Evolutionary conservation across 2,329 filamentous ascomycete species (phyloP).

Genomic region (Colletotrichum destructivum): DNA sequence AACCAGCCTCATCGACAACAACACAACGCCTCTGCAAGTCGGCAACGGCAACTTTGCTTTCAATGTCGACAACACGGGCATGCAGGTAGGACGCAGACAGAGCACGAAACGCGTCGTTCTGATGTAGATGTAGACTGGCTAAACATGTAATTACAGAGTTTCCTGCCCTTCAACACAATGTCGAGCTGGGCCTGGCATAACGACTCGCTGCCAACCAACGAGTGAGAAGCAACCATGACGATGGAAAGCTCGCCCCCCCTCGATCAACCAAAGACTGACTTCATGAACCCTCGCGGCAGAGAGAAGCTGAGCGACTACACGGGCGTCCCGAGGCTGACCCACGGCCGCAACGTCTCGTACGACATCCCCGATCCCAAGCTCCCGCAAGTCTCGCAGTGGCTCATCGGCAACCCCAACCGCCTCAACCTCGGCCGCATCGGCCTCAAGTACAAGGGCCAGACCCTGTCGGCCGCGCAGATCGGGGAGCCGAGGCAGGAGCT

Average conservation of each 20-base stretch:
- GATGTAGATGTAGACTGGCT: background rate
- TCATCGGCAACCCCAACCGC: conserved; percentile 64
- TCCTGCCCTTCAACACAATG: conserved; percentile 61
- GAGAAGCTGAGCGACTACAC: conserved; percentile 51
- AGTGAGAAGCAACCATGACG: background rate
- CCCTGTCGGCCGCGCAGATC: conserved; percentile 50
- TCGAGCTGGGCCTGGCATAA: conserved; percentile 67
- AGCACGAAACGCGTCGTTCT: accelerated
- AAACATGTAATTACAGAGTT: conserved; percentile 47
- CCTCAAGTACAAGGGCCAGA: conserved; percentile 52
- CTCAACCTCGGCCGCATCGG: conserved; percentile 61
- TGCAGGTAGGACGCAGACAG: conserved; percentile 49
- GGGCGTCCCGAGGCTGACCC: conserved; percentile 52
- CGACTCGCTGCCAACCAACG: conserved; percentile 56
- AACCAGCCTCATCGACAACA: conserved; percentile 47
- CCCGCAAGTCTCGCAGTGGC: conserved; percentile 63
- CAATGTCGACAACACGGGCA: conserved; percentile 61
- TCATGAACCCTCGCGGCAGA: conserved; percentile 30
- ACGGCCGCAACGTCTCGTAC: conserved; percentile 56
- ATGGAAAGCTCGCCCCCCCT: too few species aligned
- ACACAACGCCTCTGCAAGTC: conserved; percentile 66
- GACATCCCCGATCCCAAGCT: conserved; percentile 55
- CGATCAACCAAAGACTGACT: background rate
- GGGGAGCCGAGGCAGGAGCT: conserved; percentile 52
- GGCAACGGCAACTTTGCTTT: conserved; percentile 67